Evolutionary conservation across 164 flowering plant genomes (phyloP).

Genomic region (Protea cynaroides): DNA sequence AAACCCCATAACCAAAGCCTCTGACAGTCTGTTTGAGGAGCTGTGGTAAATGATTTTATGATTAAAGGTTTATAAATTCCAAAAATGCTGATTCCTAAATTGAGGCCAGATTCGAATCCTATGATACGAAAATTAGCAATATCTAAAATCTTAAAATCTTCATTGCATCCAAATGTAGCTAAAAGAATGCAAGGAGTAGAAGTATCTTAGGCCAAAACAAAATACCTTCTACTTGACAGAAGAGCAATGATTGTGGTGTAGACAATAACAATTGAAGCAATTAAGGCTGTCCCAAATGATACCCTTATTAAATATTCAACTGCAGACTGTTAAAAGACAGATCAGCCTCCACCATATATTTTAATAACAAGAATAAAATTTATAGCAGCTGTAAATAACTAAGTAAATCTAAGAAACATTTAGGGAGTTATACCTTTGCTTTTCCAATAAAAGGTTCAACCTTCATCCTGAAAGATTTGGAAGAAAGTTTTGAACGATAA

Average conservation of each 20-base stretch:
- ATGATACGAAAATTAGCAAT: too few relatives aligned
- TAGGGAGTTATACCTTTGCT: conserved; percentile 56
- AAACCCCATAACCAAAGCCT: too few relatives aligned
- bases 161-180: too few relatives aligned
- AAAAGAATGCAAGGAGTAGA: neutral
- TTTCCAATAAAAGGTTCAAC: conserved; percentile 79
- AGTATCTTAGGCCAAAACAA: neutral
- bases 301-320: conserved; percentile 75
- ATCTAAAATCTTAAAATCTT: too few relatives aligned
- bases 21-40: too few relatives aligned
- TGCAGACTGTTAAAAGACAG: conserved; percentile 47
- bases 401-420: conserved; percentile 1
- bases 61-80: too few relatives aligned
- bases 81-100: too few relatives aligned
- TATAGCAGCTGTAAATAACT: neutral
- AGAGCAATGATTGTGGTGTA: conserved; percentile 78
- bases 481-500: conserved; percentile 78
- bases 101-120: too few relatives aligned
- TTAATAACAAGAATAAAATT: neutral
- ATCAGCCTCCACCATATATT: conserved; percentile 1
- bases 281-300: conserved; percentile 88
- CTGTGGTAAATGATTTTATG: too few relatives aligned
- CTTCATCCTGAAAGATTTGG: conserved; percentile 77
- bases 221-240: conserved; percentile 80
- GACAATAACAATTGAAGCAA: conserved; percentile 91